Base-by-base conservation (phyloP, 805 yeast genomes). In the Ogataea zsoltii region DNA sequence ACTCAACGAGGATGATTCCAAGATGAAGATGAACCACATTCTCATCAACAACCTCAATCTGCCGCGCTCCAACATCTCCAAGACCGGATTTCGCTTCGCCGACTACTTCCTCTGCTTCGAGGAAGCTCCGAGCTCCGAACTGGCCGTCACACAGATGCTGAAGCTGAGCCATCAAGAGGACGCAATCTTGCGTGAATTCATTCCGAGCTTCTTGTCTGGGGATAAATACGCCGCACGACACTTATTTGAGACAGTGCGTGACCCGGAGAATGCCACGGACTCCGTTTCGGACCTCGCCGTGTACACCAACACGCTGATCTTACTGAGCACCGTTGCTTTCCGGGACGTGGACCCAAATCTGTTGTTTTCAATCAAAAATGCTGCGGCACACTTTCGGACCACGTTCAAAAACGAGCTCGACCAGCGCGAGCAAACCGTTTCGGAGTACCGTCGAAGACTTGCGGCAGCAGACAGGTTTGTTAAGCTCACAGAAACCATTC, bases 1-100 rank as follows among this genome's bases (percentile, higher is more conserved):
- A 13, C 21, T 52, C 15, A 49, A 44, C 33, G 52, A 48, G 4
- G 44, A 49, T 6, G 46, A 42, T 19, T 48, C 56, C 13, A 50
- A 48, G n/a, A 33, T 40, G 25, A 48, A 42, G 28, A 18, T 53
- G 15, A 50, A 44, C 35, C 40, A 33, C 32, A 38, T 53, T 7
- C 40, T 53, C 18, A 39, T 48, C 18, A 37, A 39, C 28, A 45
- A 34, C 17, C 42, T 50, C 28, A 44, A 40, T 12, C 32, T 47
- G 3, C 49, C 49, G 14, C 33, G 31, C 18, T 31, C 41, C 34
- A 16, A 13, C 7, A 19, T 46, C 18, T 15, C 28, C n/a, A 42
- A 26, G 35, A 12, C 32, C 5, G 41, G 48, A 4, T 38, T 51
- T 17, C 34, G 43, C 6, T 52, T 26, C 33, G 11, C 38, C 2